Percentiles rank a stretch among this genome's conserved stretches.
phyloP scores from a whole-genome alignment of 495 filamentous ascomycete genomes.

The Talaromyces ruber region DNA sequence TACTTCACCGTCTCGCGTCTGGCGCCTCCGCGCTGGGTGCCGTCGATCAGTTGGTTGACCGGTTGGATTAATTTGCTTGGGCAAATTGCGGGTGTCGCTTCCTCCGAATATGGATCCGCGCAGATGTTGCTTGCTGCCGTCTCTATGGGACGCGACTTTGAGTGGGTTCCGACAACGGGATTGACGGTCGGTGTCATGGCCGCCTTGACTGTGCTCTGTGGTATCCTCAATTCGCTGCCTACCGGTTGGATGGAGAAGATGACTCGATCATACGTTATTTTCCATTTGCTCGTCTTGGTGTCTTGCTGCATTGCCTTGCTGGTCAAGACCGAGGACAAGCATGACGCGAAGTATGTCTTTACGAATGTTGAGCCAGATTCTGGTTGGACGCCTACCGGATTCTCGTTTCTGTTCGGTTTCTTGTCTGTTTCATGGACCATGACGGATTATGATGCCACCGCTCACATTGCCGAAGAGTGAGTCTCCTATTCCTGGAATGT shows the following conservation, averaged over 20 bases:
- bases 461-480: slow-evolving; percentile 52
- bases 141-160: slow-evolving; percentile 49
- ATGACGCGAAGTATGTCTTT: slow-evolving; percentile 53
- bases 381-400: slow-evolving; percentile 56
- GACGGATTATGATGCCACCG: slow-evolving; percentile 49
- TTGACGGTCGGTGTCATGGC: slow-evolving; percentile 56
- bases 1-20: slow-evolving; percentile 39
- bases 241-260: slow-evolving; percentile 56
- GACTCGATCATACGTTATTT: slow-evolving; percentile 56
- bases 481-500: neutral
- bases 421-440: slow-evolving; percentile 62
- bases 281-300: slow-evolving; percentile 52
- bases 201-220: slow-evolving; percentile 44
- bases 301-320: slow-evolving; percentile 52
- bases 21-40: slow-evolving; percentile 29
- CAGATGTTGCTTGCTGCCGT: slow-evolving; percentile 62
- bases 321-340: slow-evolving; percentile 46
- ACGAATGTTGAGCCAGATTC: slow-evolving; percentile 49
- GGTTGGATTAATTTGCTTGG: slow-evolving; percentile 65
- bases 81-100: slow-evolving; percentile 55
- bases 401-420: slow-evolving; percentile 64
- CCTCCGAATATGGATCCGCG: slow-evolving; percentile 57
- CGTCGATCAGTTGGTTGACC: slow-evolving; percentile 32
- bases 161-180: slow-evolving; percentile 41
- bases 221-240: slow-evolving; percentile 49